Evolutionary conservation across 1,284 basidiomycete species (phyloP).

Genomic region (Ceratobasidium theobromae): DNA sequence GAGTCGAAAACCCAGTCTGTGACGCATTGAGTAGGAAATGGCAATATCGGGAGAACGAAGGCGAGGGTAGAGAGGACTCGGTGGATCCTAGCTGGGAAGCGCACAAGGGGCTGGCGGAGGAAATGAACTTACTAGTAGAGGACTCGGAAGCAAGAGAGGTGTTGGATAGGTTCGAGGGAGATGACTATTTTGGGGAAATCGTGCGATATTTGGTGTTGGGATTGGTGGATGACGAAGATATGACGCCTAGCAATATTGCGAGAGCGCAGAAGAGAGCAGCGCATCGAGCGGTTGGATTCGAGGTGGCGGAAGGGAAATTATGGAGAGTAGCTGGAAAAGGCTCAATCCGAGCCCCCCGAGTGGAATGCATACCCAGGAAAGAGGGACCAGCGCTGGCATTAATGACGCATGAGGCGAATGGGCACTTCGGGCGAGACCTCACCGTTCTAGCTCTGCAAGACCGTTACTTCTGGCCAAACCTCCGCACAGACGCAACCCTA

Average conservation of each 20-base stretch:
- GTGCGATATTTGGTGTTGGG: slow-evolving; percentile 6
- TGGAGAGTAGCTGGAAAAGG: slow-evolving; percentile 30
- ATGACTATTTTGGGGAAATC: slow-evolving; percentile 15
- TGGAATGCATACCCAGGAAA: slow-evolving; percentile 38
- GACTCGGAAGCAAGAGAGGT: not conserved
- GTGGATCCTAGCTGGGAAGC: slow-evolving; percentile 26
- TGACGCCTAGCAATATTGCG: not conserved
- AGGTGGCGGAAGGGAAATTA: slow-evolving; percentile 28
- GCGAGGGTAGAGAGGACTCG: slow-evolving; percentile 28
- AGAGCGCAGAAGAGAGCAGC: slow-evolving; percentile 4
- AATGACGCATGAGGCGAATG: not conserved
- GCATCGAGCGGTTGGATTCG: slow-evolving; percentile 24
- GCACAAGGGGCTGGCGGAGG: not conserved
- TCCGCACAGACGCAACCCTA: slow-evolving; percentile 13
- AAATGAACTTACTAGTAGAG: not conserved
- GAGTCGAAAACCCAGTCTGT: slow-evolving; percentile 31
- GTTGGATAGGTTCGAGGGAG: not conserved
- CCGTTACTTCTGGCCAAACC: slow-evolving; percentile 30
- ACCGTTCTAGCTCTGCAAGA: slow-evolving; percentile 13
- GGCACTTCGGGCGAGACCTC: slow-evolving; percentile 31
- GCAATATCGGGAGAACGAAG: slow-evolving; percentile 43
- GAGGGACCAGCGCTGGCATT: slow-evolving; percentile 36
- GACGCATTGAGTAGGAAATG: slow-evolving; percentile 44
- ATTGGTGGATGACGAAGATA: not conserved
- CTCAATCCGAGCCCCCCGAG: slow-evolving; percentile 9